Conservation (phyloP, 1,139 yeast genomes). For the Casaregolazyma suthepensis region DNA sequence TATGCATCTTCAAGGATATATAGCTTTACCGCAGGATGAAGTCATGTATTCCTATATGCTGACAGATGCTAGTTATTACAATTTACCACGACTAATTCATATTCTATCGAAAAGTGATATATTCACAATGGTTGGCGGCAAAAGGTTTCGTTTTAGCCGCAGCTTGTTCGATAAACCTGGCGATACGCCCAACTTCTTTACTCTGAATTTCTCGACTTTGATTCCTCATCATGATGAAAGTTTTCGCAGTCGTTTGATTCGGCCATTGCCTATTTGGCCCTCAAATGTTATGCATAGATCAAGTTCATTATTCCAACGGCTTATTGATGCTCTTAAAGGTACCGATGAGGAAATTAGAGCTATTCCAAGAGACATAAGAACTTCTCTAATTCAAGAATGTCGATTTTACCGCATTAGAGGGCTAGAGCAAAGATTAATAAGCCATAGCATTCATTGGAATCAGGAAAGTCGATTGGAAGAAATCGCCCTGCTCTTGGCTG, state of each 20-base stretch:
- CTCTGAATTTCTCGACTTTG: slow-evolving; percentile 50
- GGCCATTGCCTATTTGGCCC: slow-evolving; percentile 77
- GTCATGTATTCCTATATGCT: slow-evolving; percentile 55
- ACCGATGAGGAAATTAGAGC: slow-evolving; percentile 39
- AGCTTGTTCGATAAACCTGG: slow-evolving; percentile 52
- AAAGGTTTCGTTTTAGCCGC: slow-evolving; percentile 54
- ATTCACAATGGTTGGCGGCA: slow-evolving; percentile 57
- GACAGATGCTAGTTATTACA: slow-evolving; percentile 71
- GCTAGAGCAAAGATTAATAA: slow-evolving; percentile 64
- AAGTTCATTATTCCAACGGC: slow-evolving; percentile 51
- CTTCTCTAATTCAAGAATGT: slow-evolving; percentile 59
- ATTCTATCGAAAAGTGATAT: slow-evolving; percentile 50
- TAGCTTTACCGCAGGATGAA: slow-evolving; percentile 52
- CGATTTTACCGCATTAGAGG: slow-evolving; percentile 69
- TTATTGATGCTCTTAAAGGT: slow-evolving; percentile 55
- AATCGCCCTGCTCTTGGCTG: slow-evolving; percentile 48
- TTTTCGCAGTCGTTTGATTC: slow-evolving; percentile 38
- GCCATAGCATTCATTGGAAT: slow-evolving; percentile 39
- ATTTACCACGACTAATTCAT: slow-evolving; percentile 50
- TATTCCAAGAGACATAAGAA: slow-evolving; percentile 47
- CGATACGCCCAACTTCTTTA: slow-evolving; percentile 71
- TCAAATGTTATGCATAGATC: slow-evolving; percentile 49
- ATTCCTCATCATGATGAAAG: slow-evolving; percentile 31
- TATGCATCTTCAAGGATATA: slow-evolving; percentile 65
- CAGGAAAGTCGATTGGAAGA: slow-evolving; percentile 52